These are phyloP conservation scores for Lentinula guzmanii DNA, from an alignment of 768 basidiomycete species.

Conservation along the genomic window DNA sequence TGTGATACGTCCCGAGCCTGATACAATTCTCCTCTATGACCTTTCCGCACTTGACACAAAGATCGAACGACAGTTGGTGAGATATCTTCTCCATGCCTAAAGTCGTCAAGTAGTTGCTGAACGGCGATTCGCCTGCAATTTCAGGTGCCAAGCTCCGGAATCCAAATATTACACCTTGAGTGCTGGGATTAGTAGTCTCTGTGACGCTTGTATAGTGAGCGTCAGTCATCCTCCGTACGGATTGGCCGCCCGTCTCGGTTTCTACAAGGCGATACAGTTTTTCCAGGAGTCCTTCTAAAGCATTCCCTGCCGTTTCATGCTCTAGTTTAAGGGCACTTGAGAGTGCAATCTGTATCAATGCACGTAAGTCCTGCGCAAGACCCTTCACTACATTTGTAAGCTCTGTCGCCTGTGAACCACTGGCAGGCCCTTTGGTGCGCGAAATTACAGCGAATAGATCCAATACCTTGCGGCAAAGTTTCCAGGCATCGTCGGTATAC, in stretches of 20 bases:
- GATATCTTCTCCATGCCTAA: constrained; percentile 35
- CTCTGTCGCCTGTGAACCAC: constrained; percentile 88
- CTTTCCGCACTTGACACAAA: constrained; percentile 81
- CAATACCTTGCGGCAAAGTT: constrained; percentile 98
- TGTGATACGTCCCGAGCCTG: constrained; percentile 86
- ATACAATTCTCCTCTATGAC: constrained; percentile 98
- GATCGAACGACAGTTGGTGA: constrained; percentile 74
- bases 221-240: constrained; percentile 69
- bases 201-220: constrained; percentile 49
- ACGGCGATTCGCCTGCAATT: constrained; percentile 81
- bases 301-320: constrained; percentile 60
- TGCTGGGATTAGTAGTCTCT: constrained; percentile 62
- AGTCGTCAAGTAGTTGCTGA: constrained; percentile 22
- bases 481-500: constrained; percentile 94
- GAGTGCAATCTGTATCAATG: constrained; percentile 94
- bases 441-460: constrained; percentile 95
- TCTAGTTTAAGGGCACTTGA: constrained; percentile 95
- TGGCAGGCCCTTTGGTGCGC: constrained; percentile 79
- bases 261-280: constrained; percentile 54
- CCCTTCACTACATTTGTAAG: constrained; percentile 94
- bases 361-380: constrained; percentile 98
- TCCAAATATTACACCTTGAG: constrained; percentile 85
- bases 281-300: constrained; percentile 86
- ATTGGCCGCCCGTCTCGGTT: constrained; percentile 74
- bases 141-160: constrained; percentile 90